Conservation (phyloP, 129 eudicot species). For the Oenanthe sinensis region DNA sequence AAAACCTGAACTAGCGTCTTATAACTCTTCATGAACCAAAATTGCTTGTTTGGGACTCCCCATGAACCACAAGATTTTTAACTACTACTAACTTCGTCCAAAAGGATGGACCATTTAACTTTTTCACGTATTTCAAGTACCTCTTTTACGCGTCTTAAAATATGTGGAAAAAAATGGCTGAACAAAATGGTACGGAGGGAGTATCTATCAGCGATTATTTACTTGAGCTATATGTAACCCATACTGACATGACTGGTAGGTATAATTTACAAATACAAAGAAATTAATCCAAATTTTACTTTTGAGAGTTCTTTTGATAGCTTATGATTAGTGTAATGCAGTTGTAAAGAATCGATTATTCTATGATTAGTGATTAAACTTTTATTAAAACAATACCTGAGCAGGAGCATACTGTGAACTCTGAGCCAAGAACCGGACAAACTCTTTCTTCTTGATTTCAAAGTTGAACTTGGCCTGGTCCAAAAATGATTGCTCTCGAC, state of each 20-base stretch:
- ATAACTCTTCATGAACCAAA: not conserved
- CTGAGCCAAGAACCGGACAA: constrained; percentile 53
- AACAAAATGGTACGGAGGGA: no score
- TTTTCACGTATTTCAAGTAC: no score
- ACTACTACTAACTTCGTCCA: no score
- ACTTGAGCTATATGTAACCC: not conserved
- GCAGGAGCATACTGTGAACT: constrained; percentile 40
- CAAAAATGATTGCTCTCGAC: constrained; percentile 56
- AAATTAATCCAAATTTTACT: not conserved
- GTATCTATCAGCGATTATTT: not conserved
- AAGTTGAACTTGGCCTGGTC: constrained; percentile 45
- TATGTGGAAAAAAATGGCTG: no score
- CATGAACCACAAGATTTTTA: not conserved
- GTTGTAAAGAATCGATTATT: not conserved
- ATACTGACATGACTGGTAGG: not conserved
- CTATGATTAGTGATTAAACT: not conserved
- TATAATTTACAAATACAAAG: not conserved
- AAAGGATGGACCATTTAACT: no score
- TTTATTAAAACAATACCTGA: constrained; percentile 5
- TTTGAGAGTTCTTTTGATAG: not conserved
- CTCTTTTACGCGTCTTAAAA: no score
- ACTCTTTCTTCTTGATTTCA: constrained; percentile 64
- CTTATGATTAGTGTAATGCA: not conserved
- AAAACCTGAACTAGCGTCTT: not conserved
- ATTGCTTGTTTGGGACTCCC: not conserved